These are phyloP conservation scores for Gardenia jasminoides DNA, from an alignment of 257 asterid species.

Conservation along the genomic window DNA sequence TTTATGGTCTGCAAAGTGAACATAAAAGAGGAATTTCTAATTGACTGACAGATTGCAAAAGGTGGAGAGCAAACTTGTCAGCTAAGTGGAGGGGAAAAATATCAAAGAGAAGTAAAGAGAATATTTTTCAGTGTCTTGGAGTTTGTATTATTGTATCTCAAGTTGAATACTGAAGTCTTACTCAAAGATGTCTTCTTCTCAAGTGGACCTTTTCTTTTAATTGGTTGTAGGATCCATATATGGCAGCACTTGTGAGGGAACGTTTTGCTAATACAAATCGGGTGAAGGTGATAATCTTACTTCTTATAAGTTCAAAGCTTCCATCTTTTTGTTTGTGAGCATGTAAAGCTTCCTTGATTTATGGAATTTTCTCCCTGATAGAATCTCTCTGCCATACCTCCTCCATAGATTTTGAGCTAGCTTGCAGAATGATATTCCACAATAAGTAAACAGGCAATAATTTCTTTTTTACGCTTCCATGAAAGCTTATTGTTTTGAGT, in stretches of 20 bases:
- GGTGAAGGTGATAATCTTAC: slow-evolving; percentile 55
- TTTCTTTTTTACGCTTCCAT: background rate
- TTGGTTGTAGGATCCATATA: slow-evolving; percentile 72
- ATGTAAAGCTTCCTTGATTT: too few species aligned
- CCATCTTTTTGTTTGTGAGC: too few species aligned
- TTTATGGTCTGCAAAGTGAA: background rate
- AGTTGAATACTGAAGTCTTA: too few species aligned
- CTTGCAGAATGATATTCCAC: too few species aligned
- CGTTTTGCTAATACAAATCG: slow-evolving; percentile 54
- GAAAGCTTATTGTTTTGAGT: too few species aligned
- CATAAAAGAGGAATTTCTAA: background rate
- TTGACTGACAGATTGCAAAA: background rate
- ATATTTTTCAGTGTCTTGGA: too few species aligned
- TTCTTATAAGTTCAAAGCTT: background rate
- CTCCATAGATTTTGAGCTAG: background rate
- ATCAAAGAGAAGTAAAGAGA: background rate
- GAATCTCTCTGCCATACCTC: background rate
- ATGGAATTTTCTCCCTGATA: too few species aligned
- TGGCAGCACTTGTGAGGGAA: slow-evolving; percentile 81
- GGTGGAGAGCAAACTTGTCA: background rate
- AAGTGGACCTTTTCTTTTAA: background rate
- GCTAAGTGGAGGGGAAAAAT: background rate
- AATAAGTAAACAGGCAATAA: background rate
- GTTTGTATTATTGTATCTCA: background rate
- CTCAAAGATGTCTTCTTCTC: background rate